Conservation (phyloP, 2,329 filamentous ascomycete species). For the Trichoderma endophyticum region DNA sequence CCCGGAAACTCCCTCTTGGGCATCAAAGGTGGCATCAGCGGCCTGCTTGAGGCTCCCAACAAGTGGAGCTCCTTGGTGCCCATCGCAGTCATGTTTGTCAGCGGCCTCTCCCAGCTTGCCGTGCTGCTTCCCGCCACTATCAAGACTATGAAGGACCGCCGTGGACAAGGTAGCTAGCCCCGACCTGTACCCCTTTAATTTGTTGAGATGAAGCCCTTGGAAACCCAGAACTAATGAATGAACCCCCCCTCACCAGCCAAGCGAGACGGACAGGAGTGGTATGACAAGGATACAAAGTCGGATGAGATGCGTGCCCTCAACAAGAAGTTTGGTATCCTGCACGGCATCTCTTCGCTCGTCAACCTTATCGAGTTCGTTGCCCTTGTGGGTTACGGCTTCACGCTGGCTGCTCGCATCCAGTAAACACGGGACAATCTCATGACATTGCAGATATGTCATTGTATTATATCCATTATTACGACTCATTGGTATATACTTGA, state of each 20-base stretch:
- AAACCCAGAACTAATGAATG: constrained; percentile 15
- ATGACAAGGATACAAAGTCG: constrained; percentile 74
- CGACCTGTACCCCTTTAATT: neutral
- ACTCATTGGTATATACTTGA: neutral
- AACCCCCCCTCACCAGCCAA: constrained; percentile 55
- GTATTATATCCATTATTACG: neutral
- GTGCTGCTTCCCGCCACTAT: constrained; percentile 74
- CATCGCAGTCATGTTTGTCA: constrained; percentile 65
- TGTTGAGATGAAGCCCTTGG: constrained; percentile 16
- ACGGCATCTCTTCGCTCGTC: constrained; percentile 76
- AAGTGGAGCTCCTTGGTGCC: constrained; percentile 64
- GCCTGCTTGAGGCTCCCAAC: constrained; percentile 59
- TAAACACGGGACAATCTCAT: constrained; percentile 30
- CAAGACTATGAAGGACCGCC: constrained; percentile 69
- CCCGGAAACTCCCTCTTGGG: constrained; percentile 58
- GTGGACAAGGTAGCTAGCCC: constrained; percentile 63
- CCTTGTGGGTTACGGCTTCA: constrained; percentile 73
- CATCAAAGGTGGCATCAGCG: constrained; percentile 46
- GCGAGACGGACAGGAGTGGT: constrained; percentile 83
- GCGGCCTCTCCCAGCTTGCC: constrained; percentile 66
- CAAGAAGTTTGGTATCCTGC: constrained; percentile 72
- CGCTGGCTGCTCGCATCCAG: constrained; percentile 62
- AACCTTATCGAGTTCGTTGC: constrained; percentile 71
- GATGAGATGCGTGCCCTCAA: constrained; percentile 80
- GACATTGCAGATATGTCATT: neutral